Percentiles rank a stretch among this genome's conserved stretches.
Evolutionary conservation across 305 asterid genomes (phyloP).

Genomic region (Fraxinus xanthoxyloides): DNA sequence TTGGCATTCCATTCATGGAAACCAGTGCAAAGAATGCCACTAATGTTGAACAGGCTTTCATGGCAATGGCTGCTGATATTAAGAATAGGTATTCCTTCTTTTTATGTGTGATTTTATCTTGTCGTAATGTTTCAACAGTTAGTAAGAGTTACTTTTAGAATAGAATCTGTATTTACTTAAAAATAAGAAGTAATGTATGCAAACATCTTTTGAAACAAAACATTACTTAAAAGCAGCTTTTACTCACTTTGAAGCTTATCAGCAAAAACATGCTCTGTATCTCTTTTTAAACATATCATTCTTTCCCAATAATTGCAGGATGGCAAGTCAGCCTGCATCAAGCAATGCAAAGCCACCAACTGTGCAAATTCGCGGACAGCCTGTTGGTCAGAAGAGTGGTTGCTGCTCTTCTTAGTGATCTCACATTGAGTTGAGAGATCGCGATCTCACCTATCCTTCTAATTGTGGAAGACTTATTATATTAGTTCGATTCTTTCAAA

Average conservation of each 20-base stretch:
- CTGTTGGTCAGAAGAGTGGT: slow-evolving; percentile 8
- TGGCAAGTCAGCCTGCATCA: slow-evolving; percentile 14
- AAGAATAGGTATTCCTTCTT: slow-evolving; percentile 38
- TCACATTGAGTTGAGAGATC: slow-evolving; percentile 14
- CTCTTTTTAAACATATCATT: not conserved
- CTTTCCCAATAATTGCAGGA: slow-evolving; percentile 27
- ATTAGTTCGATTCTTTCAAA: slow-evolving; percentile 35
- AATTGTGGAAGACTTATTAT: slow-evolving; percentile 20
- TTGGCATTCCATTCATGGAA: slow-evolving; percentile 62
- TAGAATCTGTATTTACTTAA: not conserved
- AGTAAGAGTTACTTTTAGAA: not conserved
- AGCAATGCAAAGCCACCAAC: slow-evolving; percentile 8
- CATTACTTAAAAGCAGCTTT: not conserved
- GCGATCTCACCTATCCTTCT: not conserved
- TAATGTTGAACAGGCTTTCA: slow-evolving; percentile 55
- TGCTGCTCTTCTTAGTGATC: slow-evolving; percentile 13
- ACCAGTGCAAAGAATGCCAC: slow-evolving; percentile 60
- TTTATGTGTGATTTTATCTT: not conserved
- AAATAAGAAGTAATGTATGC: not conserved
- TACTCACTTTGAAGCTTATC: not conserved
- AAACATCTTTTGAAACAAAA: not conserved
- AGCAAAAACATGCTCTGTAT: not conserved
- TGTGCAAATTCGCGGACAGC: slow-evolving; percentile 12
- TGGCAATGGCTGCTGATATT: slow-evolving; percentile 58
- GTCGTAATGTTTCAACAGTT: not conserved